Evolutionary conservation across 352 stramenopile species (phyloP).

Genomic region (Phytophthora vignae): DNA sequence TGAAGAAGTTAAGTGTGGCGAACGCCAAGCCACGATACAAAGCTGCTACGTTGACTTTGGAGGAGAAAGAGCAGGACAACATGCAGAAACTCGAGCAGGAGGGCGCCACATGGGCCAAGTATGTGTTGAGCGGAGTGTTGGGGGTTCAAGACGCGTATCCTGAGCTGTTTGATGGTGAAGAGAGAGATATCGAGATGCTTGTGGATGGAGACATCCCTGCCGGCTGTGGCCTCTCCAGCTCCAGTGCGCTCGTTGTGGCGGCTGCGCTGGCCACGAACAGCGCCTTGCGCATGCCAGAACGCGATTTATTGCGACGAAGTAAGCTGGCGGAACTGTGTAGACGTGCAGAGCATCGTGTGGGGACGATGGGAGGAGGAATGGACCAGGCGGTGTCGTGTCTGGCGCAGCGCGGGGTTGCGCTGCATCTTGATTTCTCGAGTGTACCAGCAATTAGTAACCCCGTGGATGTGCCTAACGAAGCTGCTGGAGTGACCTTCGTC

Average conservation of each 20-base stretch:
- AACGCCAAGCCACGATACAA: slow-evolving; percentile 39
- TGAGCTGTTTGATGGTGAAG: slow-evolving; percentile 19
- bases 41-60: slow-evolving; percentile 17
- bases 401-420: slow-evolving; percentile 49
- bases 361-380: slow-evolving; percentile 86
- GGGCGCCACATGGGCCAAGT: slow-evolving; percentile 42
- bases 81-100: slow-evolving; percentile 16
- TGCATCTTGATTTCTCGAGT: slow-evolving; percentile 68
- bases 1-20: slow-evolving; percentile 19
- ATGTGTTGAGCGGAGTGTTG: slow-evolving; percentile 48
- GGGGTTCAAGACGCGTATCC: slow-evolving; percentile 24
- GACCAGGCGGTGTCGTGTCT: slow-evolving; percentile 81
- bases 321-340: slow-evolving; percentile 68
- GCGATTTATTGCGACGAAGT: slow-evolving; percentile 28
- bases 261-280: slow-evolving; percentile 52
- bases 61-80: slow-evolving; percentile 6
- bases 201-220: slow-evolving; percentile 76
- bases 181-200: slow-evolving; percentile 47
- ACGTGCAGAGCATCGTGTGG: slow-evolving; percentile 67
- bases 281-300: slow-evolving; percentile 16
- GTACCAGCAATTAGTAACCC: slow-evolving; percentile 18
- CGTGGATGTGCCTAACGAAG: slow-evolving; percentile 27
- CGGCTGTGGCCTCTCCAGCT: slow-evolving; percentile 80
- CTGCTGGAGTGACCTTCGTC: slow-evolving; percentile 60
- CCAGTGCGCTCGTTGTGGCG: slow-evolving; percentile 82